Evolutionary conservation across 129 eudicot species (phyloP), one percentile per base, ranked within the genome.

Genomic region (Saussurea involucrata): DNA sequence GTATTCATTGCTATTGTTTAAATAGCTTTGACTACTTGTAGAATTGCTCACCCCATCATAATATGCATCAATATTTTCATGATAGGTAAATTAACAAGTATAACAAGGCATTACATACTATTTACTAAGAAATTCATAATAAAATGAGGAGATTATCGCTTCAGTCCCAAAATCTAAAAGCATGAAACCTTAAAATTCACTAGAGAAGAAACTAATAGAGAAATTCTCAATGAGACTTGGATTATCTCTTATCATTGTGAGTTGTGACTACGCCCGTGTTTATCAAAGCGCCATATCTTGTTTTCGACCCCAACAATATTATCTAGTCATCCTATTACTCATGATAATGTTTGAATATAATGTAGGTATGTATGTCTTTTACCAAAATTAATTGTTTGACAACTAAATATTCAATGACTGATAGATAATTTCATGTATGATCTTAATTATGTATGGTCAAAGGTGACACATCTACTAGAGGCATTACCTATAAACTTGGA

Each of bases 401-500:
- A 12, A 64, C 15, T 64, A 64, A 10, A 10, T 49, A 64, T 17
- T 27, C 29, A 27, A 27, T 3, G 3, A 65, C 22, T 40, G 20
- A 58, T 18, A 31, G 10, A 37, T 60, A n/a, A n/a, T 11, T n/a
- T 33, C 6, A 5, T 67, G 3, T 76, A 33, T 63, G 5, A 69
- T 74, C 81, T 20, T 71, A 55, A 46, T 17, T 17, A 37, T 74
- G 34, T 66, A 44, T 80, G 33, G 68, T 10, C 33, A 6, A 67
- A 90, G 93, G 97, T 34, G 88, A 84, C 24, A 91, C 97, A 33
- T 81, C 85, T 20, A 82, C 85, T 37, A 64, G 87, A 83, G 97
- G 97, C 44, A 88, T 91, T 86, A 91, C 89, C 79, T 73, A 92
- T n/a, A 90, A 90, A 33, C 90, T 91, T 9, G 97, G 97, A 58